Percentiles rank a stretch among this genome's conserved stretches.
phyloP scores from a whole-genome alignment of 2,329 filamentous ascomycete species.

The Stemphylium lycopersici region DNA sequence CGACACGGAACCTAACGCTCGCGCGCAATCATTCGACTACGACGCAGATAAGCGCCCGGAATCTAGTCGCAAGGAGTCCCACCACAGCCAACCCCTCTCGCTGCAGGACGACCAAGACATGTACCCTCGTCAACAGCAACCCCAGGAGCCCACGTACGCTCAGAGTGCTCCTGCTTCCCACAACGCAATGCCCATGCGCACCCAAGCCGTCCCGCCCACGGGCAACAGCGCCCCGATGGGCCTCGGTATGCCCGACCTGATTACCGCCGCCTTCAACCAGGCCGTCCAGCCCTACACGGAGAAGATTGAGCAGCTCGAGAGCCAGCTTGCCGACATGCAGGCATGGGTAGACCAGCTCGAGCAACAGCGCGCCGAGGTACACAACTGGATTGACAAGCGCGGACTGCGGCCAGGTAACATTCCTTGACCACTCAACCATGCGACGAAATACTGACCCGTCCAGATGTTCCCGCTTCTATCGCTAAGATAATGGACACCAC shows the following conservation, averaged over 20 bases:
- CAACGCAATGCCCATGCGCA: conserved; percentile 30
- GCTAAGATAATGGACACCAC: conserved; percentile 60
- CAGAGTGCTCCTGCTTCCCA: conserved; percentile 27
- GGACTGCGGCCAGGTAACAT: conserved; percentile 58
- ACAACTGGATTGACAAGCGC: conserved; percentile 63
- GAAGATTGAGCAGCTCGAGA: conserved; percentile 59
- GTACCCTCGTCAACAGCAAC: conserved; percentile 53
- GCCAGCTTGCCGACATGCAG: conserved; percentile 58
- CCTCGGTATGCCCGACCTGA: conserved; percentile 57
- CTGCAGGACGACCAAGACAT: conserved; percentile 47
- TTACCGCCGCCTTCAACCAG: conserved; percentile 60
- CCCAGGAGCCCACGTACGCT: conserved; percentile 45
- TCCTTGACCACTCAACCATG: neutral
- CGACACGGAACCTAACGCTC: conserved; percentile 52
- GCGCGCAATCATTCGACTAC: conserved; percentile 50
- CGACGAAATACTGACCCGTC: conserved; percentile 18
- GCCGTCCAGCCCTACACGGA: conserved; percentile 59
- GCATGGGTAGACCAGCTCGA: conserved; percentile 59
- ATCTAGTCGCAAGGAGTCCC: conserved; percentile 46
- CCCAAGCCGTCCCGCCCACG: conserved; percentile 32
- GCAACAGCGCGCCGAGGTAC: conserved; percentile 58
- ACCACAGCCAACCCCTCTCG: conserved; percentile 37
- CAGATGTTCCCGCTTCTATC: conserved; percentile 60
- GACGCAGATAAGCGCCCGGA: conserved; percentile 50
- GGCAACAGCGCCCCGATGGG: conserved; percentile 30